Conservation (phyloP, 306 rosid genomes). For the Casuarina cunninghamiana region DNA sequence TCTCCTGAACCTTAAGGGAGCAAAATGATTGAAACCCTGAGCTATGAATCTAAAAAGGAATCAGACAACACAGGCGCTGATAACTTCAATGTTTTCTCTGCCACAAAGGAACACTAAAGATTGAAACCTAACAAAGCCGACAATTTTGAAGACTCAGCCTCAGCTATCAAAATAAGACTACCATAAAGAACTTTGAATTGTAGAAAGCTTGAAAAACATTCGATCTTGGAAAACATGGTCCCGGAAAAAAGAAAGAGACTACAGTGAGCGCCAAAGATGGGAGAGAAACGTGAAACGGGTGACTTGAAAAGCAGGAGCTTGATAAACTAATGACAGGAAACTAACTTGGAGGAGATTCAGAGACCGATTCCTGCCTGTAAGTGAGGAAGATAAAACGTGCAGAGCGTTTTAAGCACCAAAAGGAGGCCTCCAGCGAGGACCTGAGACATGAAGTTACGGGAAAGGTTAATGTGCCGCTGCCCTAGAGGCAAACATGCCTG, state of each 20-base stretch:
- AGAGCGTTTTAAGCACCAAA: conserved; percentile 18
- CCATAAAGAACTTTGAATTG: conserved; percentile 22
- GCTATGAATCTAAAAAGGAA: not conserved
- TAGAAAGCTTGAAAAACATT: not conserved
- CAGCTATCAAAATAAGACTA: conserved; percentile 12
- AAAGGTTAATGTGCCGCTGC: conserved; percentile 9
- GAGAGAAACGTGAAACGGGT: not conserved
- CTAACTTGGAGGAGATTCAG: not conserved
- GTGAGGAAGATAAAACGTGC: conserved; percentile 17
- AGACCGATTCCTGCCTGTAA: too few relatives aligned
- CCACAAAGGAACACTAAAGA: conserved; percentile 26
- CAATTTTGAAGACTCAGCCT: conserved; percentile 22
- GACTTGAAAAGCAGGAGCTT: not conserved
- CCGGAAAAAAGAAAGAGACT: not conserved
- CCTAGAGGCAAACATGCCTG: not conserved
- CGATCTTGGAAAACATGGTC: not conserved
- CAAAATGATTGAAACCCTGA: not conserved
- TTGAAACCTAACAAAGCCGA: conserved; percentile 32
- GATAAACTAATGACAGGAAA: not conserved
- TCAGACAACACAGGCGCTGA: not conserved
- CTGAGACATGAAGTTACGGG: not conserved
- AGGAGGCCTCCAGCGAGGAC: conserved; percentile 3
- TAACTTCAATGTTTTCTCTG: not conserved
- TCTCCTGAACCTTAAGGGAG: not conserved
- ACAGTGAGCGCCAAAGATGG: too few relatives aligned